These are phyloP conservation scores for Thalassia testudinum DNA, from an alignment of 116 monocot species.

Conservation along the genomic window DNA sequence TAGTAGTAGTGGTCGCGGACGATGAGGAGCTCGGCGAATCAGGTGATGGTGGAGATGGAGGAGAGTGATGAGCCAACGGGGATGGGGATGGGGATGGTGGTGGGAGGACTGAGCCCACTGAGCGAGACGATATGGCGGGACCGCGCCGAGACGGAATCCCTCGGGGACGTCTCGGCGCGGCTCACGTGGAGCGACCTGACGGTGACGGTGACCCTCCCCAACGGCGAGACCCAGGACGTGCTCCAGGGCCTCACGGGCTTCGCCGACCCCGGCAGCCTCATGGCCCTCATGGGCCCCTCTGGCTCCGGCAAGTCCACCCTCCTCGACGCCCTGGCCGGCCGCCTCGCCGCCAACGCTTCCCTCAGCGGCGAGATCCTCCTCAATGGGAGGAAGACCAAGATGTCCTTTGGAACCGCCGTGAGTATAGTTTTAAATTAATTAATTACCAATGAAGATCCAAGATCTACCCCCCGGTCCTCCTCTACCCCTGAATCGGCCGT, in stretches of 20 bases:
- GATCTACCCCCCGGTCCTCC: background rate
- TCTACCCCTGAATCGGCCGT: background rate
- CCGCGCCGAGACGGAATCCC: constrained; percentile 26
- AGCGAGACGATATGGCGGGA: constrained; percentile 81
- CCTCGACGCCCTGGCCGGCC: constrained; percentile 59
- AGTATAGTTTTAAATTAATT: constrained; percentile 22
- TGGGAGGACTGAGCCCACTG: constrained; percentile 48
- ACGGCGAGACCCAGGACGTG: constrained; percentile 53
- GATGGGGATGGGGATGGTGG: constrained; percentile 5
- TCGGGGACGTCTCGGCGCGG: constrained; percentile 65
- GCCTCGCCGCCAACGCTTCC: constrained; percentile 76
- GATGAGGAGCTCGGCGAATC: background rate
- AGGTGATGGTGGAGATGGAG: constrained; percentile 29
- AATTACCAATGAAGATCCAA: background rate
- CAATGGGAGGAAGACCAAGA: constrained; percentile 68
- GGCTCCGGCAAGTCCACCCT: constrained; percentile 86
- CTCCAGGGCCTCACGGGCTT: constrained; percentile 61
- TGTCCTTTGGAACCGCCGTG: constrained; percentile 73
- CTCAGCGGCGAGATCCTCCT: constrained; percentile 57
- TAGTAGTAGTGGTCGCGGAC: no score
- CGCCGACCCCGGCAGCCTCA: constrained; percentile 66
- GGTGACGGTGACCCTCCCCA: constrained; percentile 38
- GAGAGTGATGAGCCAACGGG: constrained; percentile 13
- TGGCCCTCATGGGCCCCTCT: constrained; percentile 86
- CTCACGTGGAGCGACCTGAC: constrained; percentile 76